A percentile compares a stretch with the other conserved stretches of the same genome.
These are phyloP conservation scores for Penicillium longicatenatum DNA, from an alignment of 495 filamentous ascomycete genomes.

Conservation along the genomic window DNA sequence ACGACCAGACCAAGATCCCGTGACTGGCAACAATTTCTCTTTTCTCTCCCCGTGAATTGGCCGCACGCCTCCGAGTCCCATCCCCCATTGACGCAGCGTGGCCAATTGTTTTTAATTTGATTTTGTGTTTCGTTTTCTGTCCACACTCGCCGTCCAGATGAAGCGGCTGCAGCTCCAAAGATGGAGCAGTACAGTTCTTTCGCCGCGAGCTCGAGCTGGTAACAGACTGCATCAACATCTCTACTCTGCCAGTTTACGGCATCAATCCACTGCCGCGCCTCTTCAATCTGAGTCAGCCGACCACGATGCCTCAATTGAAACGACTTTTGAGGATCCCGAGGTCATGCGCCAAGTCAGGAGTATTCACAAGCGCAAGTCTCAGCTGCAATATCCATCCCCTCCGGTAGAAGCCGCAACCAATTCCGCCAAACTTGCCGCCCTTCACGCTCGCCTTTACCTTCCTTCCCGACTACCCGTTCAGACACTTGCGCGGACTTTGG, in stretches of 20 bases:
- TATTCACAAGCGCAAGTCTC: conserved; percentile 27
- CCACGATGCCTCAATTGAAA: conserved; percentile 11
- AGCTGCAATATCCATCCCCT: conserved; percentile 62
- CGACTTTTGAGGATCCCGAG: conserved; percentile 18
- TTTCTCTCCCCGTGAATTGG: conserved; percentile 38
- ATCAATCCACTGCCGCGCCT: conserved; percentile 43
- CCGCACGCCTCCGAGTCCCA: conserved; percentile 25
- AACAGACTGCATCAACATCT: conserved; percentile 49
- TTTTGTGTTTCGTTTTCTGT: conserved; percentile 10
- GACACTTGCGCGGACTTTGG: conserved; percentile 80
- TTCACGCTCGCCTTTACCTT: conserved; percentile 88
- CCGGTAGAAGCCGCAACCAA: conserved; percentile 63
- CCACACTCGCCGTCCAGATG: conserved; percentile 50
- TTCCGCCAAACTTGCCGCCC: conserved; percentile 90
- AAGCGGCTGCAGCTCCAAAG: conserved; percentile 69
- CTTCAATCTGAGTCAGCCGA: conserved; percentile 26
- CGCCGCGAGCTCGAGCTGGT: conserved; percentile 52
- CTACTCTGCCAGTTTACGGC: conserved; percentile 35
- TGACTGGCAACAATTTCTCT: conserved; percentile 50
- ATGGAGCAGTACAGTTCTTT: conserved; percentile 73
- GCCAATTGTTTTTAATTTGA: conserved; percentile 13
- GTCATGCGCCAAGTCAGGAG: conserved; percentile 20
- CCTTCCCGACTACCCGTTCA: conserved; percentile 79
- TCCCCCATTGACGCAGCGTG: conserved; percentile 24
- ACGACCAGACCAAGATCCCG: conserved; percentile 44